A percentile compares a stretch with the other conserved stretches of the same genome.
Evolutionary conservation across 441 rosid genomes (phyloP).

Genomic region (Syzygium malaccense): DNA sequence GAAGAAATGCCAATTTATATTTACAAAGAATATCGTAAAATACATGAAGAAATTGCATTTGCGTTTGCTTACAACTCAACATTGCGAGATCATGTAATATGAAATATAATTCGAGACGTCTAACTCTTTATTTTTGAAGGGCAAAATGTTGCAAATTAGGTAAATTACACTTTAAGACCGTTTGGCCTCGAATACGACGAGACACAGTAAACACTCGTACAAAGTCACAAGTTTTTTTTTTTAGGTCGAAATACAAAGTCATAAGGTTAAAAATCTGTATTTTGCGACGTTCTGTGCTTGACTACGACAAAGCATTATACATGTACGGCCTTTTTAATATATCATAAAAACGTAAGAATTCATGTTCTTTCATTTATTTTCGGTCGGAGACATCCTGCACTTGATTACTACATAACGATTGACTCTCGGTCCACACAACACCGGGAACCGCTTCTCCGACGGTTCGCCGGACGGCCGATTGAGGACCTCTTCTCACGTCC

Average conservation of each 20-base stretch:
- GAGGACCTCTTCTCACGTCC: neutral
- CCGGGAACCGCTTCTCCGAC: neutral
- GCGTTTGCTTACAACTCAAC: neutral
- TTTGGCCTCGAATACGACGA: accelerated
- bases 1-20: accelerated
- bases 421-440: neutral
- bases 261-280: neutral
- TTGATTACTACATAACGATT: neutral
- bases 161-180: too few relatives aligned
- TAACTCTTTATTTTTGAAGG: too few relatives aligned
- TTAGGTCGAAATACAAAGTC: neutral
- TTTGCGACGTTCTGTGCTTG: neutral
- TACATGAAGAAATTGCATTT: neutral
- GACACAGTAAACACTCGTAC: neutral
- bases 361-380: too few relatives aligned
- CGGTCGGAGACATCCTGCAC: too few relatives aligned
- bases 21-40: neutral
- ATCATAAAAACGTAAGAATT: neutral
- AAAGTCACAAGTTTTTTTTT: too few relatives aligned
- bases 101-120: neutral
- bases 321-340: accelerated
- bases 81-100: neutral
- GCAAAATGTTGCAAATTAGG: too few relatives aligned
- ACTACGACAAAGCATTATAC: neutral
- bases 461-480: neutral